phyloP scores from a whole-genome alignment of 306 rosid genomes.

The Fragaria iinumae region DNA sequence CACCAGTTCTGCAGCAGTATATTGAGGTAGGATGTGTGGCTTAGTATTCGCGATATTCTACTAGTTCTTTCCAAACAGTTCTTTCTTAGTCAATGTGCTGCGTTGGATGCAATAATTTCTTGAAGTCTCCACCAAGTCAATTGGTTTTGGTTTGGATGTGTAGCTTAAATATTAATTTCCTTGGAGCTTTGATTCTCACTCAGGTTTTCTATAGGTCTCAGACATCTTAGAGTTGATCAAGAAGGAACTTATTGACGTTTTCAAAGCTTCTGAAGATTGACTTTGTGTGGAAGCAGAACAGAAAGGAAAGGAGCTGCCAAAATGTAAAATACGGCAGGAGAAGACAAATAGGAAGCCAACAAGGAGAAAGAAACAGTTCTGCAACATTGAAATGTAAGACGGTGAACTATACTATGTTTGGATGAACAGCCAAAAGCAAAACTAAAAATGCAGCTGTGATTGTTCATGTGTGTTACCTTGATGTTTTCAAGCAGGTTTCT shows the following conservation, averaged over 20 bases:
- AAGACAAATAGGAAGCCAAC: slow-evolving; percentile 1
- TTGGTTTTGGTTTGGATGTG: neutral
- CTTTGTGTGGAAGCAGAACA: neutral
- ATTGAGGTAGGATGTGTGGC: slow-evolving; percentile 44
- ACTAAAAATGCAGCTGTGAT: neutral
- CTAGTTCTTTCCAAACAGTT: too few relatives aligned
- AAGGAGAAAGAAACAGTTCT: neutral
- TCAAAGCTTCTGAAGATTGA: slow-evolving; percentile 5
- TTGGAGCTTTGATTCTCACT: neutral
- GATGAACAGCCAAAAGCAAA: neutral
- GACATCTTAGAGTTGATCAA: slow-evolving; percentile 50
- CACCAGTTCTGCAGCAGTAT: slow-evolving; percentile 61
- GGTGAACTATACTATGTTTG: slow-evolving; percentile 17
- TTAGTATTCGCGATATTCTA: too few relatives aligned
- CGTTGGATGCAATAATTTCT: neutral
- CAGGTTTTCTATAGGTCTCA: slow-evolving; percentile 44
- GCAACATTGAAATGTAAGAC: slow-evolving; percentile 6
- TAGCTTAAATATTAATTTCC: neutral
- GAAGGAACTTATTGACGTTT: slow-evolving; percentile 35
- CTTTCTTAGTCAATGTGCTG: neutral
- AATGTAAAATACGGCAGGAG: neutral
- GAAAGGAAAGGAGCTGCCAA: neutral
- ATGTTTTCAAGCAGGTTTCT: neutral
- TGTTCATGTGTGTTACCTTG: neutral
- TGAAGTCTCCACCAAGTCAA: neutral